Conservation (phyloP, 1,284 basidiomycete species). For the Sporisorium reilianum region DNA sequence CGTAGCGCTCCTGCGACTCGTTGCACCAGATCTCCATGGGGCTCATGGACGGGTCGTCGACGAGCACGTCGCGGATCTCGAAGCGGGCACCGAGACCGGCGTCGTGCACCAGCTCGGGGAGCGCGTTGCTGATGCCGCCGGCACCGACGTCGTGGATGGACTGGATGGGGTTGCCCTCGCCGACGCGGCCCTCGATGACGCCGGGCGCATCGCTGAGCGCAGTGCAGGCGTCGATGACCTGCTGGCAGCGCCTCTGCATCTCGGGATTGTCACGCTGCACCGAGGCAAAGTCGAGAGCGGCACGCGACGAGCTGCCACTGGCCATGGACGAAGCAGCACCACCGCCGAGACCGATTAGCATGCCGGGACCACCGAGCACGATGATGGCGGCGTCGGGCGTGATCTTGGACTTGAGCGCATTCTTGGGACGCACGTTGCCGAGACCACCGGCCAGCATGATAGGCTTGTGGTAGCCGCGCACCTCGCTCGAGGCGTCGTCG, state of each 20-base stretch:
- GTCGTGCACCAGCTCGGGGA: slow-evolving; percentile 97
- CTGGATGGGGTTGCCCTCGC: slow-evolving; percentile 79
- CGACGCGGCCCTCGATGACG: slow-evolving; percentile 39
- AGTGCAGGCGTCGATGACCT: slow-evolving; percentile 85
- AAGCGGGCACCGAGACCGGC: slow-evolving; percentile 89
- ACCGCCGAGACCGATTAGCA: slow-evolving; percentile 96
- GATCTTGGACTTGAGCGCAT: slow-evolving; percentile 65
- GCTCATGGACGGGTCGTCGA: slow-evolving; percentile 93
- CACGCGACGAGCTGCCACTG: slow-evolving; percentile 75
- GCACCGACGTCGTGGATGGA: slow-evolving; percentile 99
- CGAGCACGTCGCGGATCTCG: slow-evolving; percentile 91
- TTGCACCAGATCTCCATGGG: slow-evolving; percentile 99
- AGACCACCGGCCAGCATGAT: slow-evolving; percentile 99
- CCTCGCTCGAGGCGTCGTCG: slow-evolving; percentile 71
- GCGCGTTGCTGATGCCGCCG: slow-evolving; percentile 93
- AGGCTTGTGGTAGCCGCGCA: slow-evolving; percentile 98
- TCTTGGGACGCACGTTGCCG: slow-evolving; percentile 79
- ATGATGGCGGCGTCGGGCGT: slow-evolving; percentile 73
- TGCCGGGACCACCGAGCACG: slow-evolving; percentile 95
- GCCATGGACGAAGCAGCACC: slow-evolving; percentile 94
- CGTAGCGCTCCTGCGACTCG: slow-evolving; percentile 97
- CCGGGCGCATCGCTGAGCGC: slow-evolving; percentile 51
- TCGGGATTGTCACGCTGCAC: slow-evolving; percentile 98
- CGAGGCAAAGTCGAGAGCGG: slow-evolving; percentile 94
- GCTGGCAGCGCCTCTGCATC: slow-evolving; percentile 96